Evolutionary conservation across 306 rosid species (phyloP), one percentile per base, ranked within the genome.

Genomic region (Fragaria nilgerrensis): DNA sequence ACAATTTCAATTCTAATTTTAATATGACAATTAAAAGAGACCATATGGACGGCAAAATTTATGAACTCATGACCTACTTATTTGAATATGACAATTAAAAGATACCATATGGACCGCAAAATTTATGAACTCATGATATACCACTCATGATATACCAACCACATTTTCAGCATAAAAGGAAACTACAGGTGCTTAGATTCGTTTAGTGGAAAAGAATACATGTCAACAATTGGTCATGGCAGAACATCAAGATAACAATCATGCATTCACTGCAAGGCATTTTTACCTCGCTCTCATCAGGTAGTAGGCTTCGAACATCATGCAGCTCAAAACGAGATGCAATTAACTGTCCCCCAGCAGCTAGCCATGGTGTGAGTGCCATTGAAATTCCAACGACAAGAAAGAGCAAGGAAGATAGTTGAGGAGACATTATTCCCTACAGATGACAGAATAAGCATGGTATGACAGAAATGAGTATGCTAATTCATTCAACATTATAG

Each of bases 331-430:
- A 96, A 74, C 97, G 99, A 85, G 99, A 96, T 72, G 99, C 99
- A 77, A 92, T 88, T 74, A 92, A 79, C 82, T 96, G 99, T 75
- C 99, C 99, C 43, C 98, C 99, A 65, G 85, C 98, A 43, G 97
- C 98, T 67, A 96, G 88, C 93, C 94, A 92, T 59, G 99, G 99
- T 10, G 99, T 96, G 77, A 96, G 82, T 82, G 99, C 99, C 99
- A 96, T 96, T 25, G 98, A 96, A 84, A 96, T 85, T 87, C 99
- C 99, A 84, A 96, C 99, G 69, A 96, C 89, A 78, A 96, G 99
- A 77, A 96, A 96, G 81, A 96, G 83, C 84, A 96, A 86, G 66
- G 99, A 96, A 45, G 99, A 96, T 72, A 92, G 78, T 53, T 89
- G 97, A 62, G 98, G 59, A 87, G 99, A 85, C 93, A 96, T 96